Evolutionary conservation across 495 filamentous ascomycete species (phyloP), one percentile per base, ranked within the genome.

Genomic region (Penicillium soppii): DNA sequence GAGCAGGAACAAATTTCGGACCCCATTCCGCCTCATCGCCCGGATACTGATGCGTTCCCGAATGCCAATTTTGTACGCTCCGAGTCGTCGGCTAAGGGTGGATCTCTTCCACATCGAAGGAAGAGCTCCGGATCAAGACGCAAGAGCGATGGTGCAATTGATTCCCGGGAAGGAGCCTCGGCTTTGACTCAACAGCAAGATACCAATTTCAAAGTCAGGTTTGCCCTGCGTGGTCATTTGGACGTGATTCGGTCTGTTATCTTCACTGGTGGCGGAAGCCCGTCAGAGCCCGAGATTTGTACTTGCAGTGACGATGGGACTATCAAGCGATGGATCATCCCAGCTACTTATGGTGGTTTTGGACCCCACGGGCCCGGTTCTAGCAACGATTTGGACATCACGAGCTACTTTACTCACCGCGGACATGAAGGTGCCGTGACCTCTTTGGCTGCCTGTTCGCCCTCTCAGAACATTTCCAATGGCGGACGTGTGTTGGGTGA

Each of bases 291-390:
- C 0, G 94, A 98, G 67, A 92, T 98, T 41, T 97, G 92, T 67
- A 97, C 95, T 3, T 88, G 89, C 43, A 92, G 95, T 46, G 94
- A 98, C 63, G 94, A 98, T 63, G 92, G 92, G 40, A 84, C 88
- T 41, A 86, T 98, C 65, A 98, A 97, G 67, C 83, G 94, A 50
- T 98, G 95, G 88, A 92, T 95, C 54, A 90, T 97, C 26, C 92
- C 92, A 4, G 81, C 85, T 13, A 84, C 81, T 19, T 88, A 88
- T 46, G 85, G 86, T 19, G 79, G 65, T 39, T 78, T 77, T 59
- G 77, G 81, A 20, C 67, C 81, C 35, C 78, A 81, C 29, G 70
- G 63, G 22, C 70, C 74, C 8, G 71, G 64, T 46, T 73, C 74
- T 8, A 72, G 70, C 39, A 88, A 81, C 35, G 92, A 97, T 65